Conservation (phyloP, 2,329 filamentous ascomycete genomes). For the Exophiala viscosa region DNA sequence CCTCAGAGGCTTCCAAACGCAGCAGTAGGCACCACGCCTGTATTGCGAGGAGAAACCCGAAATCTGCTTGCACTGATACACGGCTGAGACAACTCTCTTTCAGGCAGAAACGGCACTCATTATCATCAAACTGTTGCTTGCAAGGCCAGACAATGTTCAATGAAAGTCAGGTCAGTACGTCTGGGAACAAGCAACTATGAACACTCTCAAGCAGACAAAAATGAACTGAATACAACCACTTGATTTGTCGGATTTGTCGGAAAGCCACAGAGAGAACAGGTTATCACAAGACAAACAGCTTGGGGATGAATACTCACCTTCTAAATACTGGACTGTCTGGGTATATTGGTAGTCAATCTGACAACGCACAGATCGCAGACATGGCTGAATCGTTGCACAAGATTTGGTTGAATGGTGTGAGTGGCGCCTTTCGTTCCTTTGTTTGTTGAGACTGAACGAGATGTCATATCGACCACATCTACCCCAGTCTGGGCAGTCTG, state of each 20-base stretch:
- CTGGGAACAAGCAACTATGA: conserved; percentile 9
- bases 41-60: not conserved
- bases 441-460: conserved; percentile 10
- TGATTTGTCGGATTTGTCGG: conserved; percentile 2
- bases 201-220: conserved; percentile 3
- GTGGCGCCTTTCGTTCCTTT: conserved; percentile 11
- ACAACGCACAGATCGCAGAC: not conserved
- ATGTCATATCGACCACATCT: conserved; percentile 6
- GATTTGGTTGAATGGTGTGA: conserved; percentile 6
- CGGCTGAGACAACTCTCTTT: conserved; percentile 2
- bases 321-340: not conserved
- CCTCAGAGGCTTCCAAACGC: not conserved
- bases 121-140: conserved; percentile 22
- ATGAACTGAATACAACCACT: conserved; percentile 5
- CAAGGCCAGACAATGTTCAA: conserved; percentile 17
- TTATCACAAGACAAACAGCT: not conserved
- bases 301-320: conserved; percentile 5
- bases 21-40: not conserved
- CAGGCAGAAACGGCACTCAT: conserved; percentile 8
- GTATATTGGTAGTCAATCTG: not conserved
- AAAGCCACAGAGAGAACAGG: conserved; percentile 5
- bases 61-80: not conserved
- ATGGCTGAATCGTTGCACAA: conserved; percentile 13
- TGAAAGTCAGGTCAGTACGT: conserved; percentile 1
- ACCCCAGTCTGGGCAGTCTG: not conserved